These are phyloP conservation scores for Posidonia oceanica DNA, from an alignment of 116 monocot genomes.

Conservation along the genomic window DNA sequence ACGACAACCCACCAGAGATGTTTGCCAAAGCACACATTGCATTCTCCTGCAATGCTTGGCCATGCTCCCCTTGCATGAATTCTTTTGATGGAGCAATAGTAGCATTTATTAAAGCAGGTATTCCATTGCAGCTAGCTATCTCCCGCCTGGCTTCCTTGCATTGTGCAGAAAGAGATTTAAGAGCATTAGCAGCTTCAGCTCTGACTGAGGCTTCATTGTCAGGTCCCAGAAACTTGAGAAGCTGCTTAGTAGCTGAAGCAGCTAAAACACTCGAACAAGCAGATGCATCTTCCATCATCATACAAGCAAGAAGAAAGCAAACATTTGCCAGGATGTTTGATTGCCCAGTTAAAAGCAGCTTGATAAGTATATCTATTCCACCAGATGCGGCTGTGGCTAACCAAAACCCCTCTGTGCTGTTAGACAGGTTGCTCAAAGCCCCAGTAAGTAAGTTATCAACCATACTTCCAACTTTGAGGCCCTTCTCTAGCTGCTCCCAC, in stretches of 20 bases:
- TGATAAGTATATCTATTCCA: conserved; percentile 78
- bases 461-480: conserved; percentile 45
- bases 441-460: conserved; percentile 80
- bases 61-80: conserved; percentile 98
- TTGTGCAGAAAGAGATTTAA: conserved; percentile 92
- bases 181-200: conserved; percentile 93
- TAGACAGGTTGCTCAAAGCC: conserved; percentile 73
- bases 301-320: conserved; percentile 83
- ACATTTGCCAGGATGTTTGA: conserved; percentile 60
- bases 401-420: conserved; percentile 78
- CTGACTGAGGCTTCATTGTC: conserved; percentile 83
- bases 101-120: conserved; percentile 93
- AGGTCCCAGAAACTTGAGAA: conserved; percentile 77
- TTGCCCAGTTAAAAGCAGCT: conserved; percentile 61
- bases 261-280: conserved; percentile 61
- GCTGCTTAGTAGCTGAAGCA: conserved; percentile 62
- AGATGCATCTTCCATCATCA: conserved; percentile 83
- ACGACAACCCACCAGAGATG: conserved; percentile 98
- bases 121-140: conserved; percentile 86
- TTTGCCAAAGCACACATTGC: conserved; percentile 98
- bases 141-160: conserved; percentile 89
- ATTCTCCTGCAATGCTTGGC: conserved; percentile 93
- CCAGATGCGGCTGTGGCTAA: conserved; percentile 53
- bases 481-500: conserved; percentile 71
- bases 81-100: conserved; percentile 99